phyloP scores from a whole-genome alignment of 2,329 filamentous ascomycete species.

The Claviceps humidiphila region DNA sequence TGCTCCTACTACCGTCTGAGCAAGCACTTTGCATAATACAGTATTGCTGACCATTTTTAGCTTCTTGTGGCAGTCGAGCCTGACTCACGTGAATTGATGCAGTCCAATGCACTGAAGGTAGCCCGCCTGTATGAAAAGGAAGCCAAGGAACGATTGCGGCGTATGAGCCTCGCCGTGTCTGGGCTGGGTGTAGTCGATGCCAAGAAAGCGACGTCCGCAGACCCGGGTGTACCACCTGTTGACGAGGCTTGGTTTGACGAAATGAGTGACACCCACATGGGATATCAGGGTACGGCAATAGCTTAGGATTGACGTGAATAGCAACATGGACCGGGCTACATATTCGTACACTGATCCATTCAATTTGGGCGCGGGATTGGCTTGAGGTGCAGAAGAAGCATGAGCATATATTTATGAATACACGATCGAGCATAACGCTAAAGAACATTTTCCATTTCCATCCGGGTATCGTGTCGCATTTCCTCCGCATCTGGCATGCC shows the following conservation, averaged over 20 bases:
- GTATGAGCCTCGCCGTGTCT: conserved; percentile 62
- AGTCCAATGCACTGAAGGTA: conserved; percentile 53
- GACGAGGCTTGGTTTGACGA: conserved; percentile 25
- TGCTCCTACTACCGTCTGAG: background rate
- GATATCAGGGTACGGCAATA: conserved; percentile 1
- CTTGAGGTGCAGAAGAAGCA: background rate
- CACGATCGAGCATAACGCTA: background rate
- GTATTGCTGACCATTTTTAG: conserved; percentile 20
- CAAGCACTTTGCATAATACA: background rate
- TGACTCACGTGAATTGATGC: conserved; percentile 55
- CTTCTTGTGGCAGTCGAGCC: conserved; percentile 59
- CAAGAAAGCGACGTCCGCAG: conserved; percentile 10
- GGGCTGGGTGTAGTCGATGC: conserved; percentile 50
- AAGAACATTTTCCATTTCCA: background rate
- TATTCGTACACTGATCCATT: background rate
- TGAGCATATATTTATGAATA: background rate
- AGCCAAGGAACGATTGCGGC: conserved; percentile 61
- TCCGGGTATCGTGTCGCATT: background rate
- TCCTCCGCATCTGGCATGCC: background rate
- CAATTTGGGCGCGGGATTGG: background rate
- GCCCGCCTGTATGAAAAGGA: conserved; percentile 62
- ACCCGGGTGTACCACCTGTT: conserved; percentile 7
- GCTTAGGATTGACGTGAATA: conserved; percentile 4
- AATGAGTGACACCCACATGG: background rate
- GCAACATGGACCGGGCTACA: background rate